Evolutionary conservation across 495 filamentous ascomycete species (phyloP), one percentile per base, ranked within the genome.

Genomic region (Cudoniella acicularis): DNA sequence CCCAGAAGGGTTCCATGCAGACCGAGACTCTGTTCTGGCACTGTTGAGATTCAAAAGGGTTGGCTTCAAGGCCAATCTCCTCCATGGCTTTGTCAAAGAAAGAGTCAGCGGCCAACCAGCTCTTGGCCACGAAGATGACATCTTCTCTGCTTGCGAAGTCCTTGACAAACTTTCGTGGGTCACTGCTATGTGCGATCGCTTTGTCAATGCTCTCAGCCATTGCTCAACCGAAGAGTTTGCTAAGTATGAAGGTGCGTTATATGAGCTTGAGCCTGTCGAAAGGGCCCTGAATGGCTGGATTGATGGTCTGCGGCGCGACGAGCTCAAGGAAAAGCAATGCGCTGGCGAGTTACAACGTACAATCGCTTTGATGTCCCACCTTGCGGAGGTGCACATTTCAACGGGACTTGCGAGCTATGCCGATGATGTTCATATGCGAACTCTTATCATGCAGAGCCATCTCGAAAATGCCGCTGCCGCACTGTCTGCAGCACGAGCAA

Each of bases 241-340:
- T 47, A 81, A 75, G 58, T 90, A 87, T 61, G 87, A 90, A 63
- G 85, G 81, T 25, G 87, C 92, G 6, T 69, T 93, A 46, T 90
- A 92, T 64, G 94, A 98, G 67, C 77, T 98, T 61, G 92, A 96
- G 68, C 92, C 93, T 2, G 91, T 98, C 13, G 94, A 98, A 72
- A 79, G 91, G 36, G 89, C 90, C 0, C 72, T 98, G 41, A 95
- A 96, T 64, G 83, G 82, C 25, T 97, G 92, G 87, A 86, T 98
- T 61, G 92, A 97, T 42, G 80, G 79, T 1, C 67, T 96, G 49
- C 85, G 89, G 60, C 84, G 84, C 51, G 91, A 96, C 63, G 92
- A 97, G 54, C 69, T 98, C n/a, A 90, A 91, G 67, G 85, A 88
- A 73, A 84, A 86, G 65, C 86, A 90, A 53, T 89, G 91, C 66